Conservation (phyloP, 805 yeast genomes). For the Clavispora asparagi region DNA sequence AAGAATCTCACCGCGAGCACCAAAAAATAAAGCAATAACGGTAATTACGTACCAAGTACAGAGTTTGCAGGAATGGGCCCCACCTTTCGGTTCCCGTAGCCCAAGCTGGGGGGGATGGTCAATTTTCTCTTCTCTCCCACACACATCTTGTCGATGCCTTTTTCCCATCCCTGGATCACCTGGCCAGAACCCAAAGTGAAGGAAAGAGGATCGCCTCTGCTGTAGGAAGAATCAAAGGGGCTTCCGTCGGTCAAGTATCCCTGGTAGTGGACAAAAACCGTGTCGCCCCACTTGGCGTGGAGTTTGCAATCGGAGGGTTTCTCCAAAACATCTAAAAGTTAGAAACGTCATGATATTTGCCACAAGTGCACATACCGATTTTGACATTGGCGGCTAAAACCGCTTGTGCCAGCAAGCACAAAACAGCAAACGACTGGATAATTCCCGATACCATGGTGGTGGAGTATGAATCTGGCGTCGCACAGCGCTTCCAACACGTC, state of each 20-base stretch:
- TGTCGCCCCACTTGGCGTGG: conserved; percentile 61
- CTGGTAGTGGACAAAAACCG: conserved; percentile 69
- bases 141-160: conserved; percentile 74
- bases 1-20: background rate
- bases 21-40: too few species aligned
- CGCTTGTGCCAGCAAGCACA: background rate
- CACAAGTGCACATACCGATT: conserved; percentile 9
- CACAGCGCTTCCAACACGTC: background rate
- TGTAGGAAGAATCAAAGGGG: conserved; percentile 68
- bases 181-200: conserved; percentile 74
- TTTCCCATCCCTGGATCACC: conserved; percentile 90
- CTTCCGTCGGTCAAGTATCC: conserved; percentile 66
- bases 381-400: conserved; percentile 8
- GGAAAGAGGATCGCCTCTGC: conserved; percentile 60
- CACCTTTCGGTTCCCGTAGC: conserved; percentile 72
- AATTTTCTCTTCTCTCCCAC: conserved; percentile 80
- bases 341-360: background rate
- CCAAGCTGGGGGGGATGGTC: conserved; percentile 73
- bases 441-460: background rate
- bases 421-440: background rate
- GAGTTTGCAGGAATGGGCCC: conserved; percentile 78
- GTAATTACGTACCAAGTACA: conserved; percentile 41
- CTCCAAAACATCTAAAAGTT: conserved; percentile 13
- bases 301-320: conserved; percentile 52
- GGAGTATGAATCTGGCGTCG: background rate